Evolutionary conservation across 78 protist species (phyloP).

Genomic region (Dictyostelium firmibasis): DNA sequence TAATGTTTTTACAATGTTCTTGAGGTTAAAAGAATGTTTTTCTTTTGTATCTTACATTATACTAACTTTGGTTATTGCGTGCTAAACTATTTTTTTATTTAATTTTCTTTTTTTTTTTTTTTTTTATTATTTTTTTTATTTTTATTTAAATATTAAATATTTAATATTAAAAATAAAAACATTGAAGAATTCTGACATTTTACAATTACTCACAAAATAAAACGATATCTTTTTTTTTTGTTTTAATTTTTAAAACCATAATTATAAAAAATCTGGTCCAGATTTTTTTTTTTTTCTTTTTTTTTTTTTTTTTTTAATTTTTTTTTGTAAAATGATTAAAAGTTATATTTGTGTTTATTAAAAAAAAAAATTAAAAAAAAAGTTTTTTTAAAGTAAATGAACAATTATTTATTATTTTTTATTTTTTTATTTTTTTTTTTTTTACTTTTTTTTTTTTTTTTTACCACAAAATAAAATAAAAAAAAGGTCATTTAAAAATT

Average conservation of each 20-base stretch:
- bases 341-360: not conserved
- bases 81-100: too few relatives aligned
- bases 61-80: not conserved
- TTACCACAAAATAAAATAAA: not conserved
- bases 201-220: not conserved
- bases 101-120: too few relatives aligned
- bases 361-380: too few relatives aligned
- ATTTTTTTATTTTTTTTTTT: too few relatives aligned
- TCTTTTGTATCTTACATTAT: not conserved
- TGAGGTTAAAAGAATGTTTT: not conserved
- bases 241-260: not conserved
- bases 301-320: too few relatives aligned
- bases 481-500: not conserved
- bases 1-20: not conserved
- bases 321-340: too few relatives aligned
- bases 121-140: too few relatives aligned
- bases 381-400: not conserved
- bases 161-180: too few relatives aligned
- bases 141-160: too few relatives aligned
- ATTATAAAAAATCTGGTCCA: not conserved
- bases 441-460: too few relatives aligned
- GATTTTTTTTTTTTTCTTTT: too few relatives aligned
- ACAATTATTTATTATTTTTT: not conserved
- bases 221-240: not conserved
- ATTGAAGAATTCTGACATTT: not conserved